A percentile compares a stretch with the other conserved stretches of the same genome.
Conservation (phyloP, 2,329 filamentous ascomycete genomes). For the Tolypocladium sp. region DNA sequence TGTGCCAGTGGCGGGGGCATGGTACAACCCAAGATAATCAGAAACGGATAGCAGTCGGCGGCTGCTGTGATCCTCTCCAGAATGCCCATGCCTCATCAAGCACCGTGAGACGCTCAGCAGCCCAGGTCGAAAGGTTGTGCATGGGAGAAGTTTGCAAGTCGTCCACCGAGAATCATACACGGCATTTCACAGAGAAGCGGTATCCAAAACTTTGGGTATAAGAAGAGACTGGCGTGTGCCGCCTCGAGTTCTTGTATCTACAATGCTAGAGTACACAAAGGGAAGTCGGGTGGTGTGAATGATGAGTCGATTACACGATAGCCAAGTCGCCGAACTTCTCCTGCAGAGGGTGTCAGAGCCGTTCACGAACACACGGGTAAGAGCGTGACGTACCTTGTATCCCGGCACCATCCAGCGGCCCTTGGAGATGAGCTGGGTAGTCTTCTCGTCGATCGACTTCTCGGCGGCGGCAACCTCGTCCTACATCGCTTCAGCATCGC, state of each 20-base stretch:
- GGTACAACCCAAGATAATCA: neutral
- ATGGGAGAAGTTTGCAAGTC: neutral
- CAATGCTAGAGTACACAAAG: slow-evolving; percentile 62
- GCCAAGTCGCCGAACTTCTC: slow-evolving; percentile 99
- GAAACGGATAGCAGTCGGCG: neutral
- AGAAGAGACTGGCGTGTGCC: slow-evolving; percentile 22
- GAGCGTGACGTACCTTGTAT: slow-evolving; percentile 71
- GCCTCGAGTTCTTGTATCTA: slow-evolving; percentile 46
- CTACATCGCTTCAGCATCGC: slow-evolving; percentile 35
- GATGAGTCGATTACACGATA: slow-evolving; percentile 61
- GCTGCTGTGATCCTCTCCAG: neutral
- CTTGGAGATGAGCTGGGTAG: slow-evolving; percentile 87
- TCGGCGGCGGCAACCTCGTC: slow-evolving; percentile 91
- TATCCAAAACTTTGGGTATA: slow-evolving; percentile 16
- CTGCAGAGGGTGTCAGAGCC: slow-evolving; percentile 48
- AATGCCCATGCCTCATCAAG: neutral
- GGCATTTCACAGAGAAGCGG: neutral
- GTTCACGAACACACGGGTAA: neutral
- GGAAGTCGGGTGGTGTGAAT: slow-evolving; percentile 31
- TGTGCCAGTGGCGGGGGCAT: neutral
- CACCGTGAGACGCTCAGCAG: neutral
- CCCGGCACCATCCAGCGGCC: slow-evolving; percentile 96
- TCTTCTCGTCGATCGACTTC: slow-evolving; percentile 97
- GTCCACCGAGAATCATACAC: neutral
- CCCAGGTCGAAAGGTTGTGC: neutral